Evolutionary conservation across 2,329 filamentous ascomycete species (phyloP).

Genomic region (Pseudogymnoascus sp.): DNA sequence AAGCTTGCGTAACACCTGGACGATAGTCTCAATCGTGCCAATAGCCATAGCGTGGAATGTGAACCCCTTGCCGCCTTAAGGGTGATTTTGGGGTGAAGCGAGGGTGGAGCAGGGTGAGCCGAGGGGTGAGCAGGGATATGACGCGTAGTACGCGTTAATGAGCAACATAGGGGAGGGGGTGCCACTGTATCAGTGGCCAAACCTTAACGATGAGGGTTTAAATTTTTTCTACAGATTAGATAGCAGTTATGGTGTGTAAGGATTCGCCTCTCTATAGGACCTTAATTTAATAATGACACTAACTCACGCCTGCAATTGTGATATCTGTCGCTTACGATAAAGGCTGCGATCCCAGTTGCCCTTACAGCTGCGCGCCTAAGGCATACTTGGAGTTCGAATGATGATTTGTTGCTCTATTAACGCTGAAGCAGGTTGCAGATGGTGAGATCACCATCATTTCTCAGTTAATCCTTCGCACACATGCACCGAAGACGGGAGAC

Average conservation of each 20-base stretch:
- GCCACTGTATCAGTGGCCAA: slow-evolving; percentile 7
- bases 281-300: neutral
- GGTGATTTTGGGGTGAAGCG: neutral
- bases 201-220: neutral
- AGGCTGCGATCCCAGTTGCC: too few species aligned
- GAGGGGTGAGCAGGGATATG: neutral
- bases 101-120: neutral
- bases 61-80: neutral
- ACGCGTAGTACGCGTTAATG: slow-evolving; percentile 5
- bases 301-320: neutral
- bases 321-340: too few species aligned
- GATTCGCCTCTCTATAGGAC: neutral
- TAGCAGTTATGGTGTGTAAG: neutral
- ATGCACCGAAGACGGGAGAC: too few species aligned
- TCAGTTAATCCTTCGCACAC: too few species aligned
- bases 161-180: neutral
- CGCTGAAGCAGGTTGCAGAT: too few species aligned
- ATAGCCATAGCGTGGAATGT: neutral
- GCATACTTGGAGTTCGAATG: too few species aligned
- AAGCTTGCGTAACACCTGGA: neutral
- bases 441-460: too few species aligned
- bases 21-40: neutral
- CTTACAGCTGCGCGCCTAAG: too few species aligned
- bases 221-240: slow-evolving; percentile 6
- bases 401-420: too few species aligned